Evolutionary conservation across 2,329 filamentous ascomycete species (phyloP), one percentile per base, ranked within the genome.

Genomic region (Microdochium paspali): DNA sequence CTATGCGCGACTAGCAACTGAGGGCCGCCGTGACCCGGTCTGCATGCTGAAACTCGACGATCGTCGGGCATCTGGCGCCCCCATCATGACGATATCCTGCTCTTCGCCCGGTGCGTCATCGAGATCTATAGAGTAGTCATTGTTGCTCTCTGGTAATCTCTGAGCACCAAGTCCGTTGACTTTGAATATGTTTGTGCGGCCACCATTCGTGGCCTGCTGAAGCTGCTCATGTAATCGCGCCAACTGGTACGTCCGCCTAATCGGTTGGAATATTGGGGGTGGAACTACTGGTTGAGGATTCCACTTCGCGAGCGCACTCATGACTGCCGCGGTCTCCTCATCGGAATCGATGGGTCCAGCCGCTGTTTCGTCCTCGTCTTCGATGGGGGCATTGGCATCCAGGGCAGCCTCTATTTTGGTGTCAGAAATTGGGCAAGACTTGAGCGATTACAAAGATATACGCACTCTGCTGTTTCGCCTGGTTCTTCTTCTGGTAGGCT

Each of bases 401-500:
- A 98, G 85, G 31, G 90, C 90, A 30, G 90, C 90, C 70, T 96
- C 88, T 93, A 63, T 58, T 62, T 49, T n/a, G n/a, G n/a, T n/a
- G n/a, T n/a, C n/a, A 47, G 48, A 49, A 54, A 53, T 55, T 55
- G 58, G 56, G 26, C 44, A 15, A 51, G 18, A 12, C 12, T 7
- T 40, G 13, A 18, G 18, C 10, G 31, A 18, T 6, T 6, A 35
- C 10, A 5, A 40, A 20, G 2, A 15, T 24, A 42, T 20, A 77
- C 84, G 69, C 74, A 90, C 88, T 95, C 66, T 97, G 93, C 70
- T 95, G 88, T 61, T 95, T 95, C 21, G 93, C 93, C 66, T 97
- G 93, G 59, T 98, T 98, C 74, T 96, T 97, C 76, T 97, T 96
- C 65, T 93, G 87, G 60, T 93, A 93, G 7, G 85, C 84, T 13